Conservation (phyloP, 768 basidiomycete genomes). For the Porpolomopsis calyptriformis region DNA sequence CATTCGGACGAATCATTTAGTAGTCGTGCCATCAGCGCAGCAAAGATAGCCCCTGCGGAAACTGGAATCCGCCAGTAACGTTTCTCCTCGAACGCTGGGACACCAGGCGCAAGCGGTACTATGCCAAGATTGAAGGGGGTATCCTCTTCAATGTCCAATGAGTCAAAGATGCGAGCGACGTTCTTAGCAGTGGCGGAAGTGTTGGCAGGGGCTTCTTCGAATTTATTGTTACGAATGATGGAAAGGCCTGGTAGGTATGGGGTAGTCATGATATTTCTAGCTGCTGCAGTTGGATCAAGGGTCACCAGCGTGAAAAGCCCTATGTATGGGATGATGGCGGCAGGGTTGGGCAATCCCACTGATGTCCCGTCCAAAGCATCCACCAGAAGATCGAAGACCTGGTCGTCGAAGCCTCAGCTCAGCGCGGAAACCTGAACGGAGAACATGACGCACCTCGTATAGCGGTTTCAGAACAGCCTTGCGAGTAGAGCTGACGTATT, state of each 20-base stretch:
- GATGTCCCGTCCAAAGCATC: constrained; percentile 6
- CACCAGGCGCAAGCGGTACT: background rate
- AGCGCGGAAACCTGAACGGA: constrained; percentile 7
- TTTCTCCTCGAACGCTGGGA: background rate
- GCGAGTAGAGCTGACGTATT: constrained; percentile 5
- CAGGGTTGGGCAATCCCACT: constrained; percentile 7
- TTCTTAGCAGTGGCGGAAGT: constrained; percentile 7
- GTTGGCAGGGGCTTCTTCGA: constrained; percentile 6
- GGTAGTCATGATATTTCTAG: constrained; percentile 4
- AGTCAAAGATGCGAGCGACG: constrained; percentile 9
- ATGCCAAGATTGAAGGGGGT: constrained; percentile 2
- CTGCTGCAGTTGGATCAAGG: constrained; percentile 3
- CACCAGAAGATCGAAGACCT: constrained; percentile 9
- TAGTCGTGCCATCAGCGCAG: constrained; percentile 2
- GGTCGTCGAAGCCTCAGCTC: constrained; percentile 3
- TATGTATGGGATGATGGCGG: constrained; percentile 6
- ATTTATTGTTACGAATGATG: constrained; percentile 6
- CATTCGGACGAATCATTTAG: background rate
- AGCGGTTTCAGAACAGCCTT: constrained; percentile 8
- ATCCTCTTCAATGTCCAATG: constrained; percentile 5
- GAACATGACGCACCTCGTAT: constrained; percentile 9
- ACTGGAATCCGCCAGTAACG: constrained; percentile 5
- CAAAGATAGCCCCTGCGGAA: constrained; percentile 1
- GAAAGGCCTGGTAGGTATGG: constrained; percentile 8
- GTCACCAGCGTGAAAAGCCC: constrained; percentile 4